phyloP scores from a whole-genome alignment of 2,329 filamentous ascomycete species.

The Allantophomopsis cytisporea region DNA sequence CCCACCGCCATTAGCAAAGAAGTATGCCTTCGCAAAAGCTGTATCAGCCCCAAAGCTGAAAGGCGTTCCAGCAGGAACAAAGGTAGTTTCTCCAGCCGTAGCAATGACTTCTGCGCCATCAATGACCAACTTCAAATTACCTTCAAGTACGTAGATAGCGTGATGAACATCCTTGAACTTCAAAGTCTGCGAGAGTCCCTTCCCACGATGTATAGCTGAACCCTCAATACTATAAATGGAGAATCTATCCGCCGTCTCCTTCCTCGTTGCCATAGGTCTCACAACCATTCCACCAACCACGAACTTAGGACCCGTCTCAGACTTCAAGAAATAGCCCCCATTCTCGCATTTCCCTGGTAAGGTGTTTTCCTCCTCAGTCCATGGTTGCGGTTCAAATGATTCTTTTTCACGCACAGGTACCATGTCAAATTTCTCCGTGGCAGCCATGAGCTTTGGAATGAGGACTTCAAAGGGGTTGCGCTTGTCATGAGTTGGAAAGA shows the following conservation, averaged over 20 bases:
- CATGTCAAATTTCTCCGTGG: slow-evolving; percentile 40
- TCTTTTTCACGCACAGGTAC: slow-evolving; percentile 28
- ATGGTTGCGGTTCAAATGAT: slow-evolving; percentile 6
- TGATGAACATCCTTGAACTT: slow-evolving; percentile 34
- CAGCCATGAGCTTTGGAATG: slow-evolving; percentile 40
- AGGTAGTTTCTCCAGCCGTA: slow-evolving; percentile 10
- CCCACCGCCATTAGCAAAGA: slow-evolving; percentile 15
- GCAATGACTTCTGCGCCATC: slow-evolving; percentile 13
- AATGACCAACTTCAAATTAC: slow-evolving; percentile 26
- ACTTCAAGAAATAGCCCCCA: slow-evolving; percentile 33
- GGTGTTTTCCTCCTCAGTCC: slow-evolving; percentile 23
- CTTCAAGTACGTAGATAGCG: slow-evolving; percentile 34
- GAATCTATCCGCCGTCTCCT: slow-evolving; percentile 32
- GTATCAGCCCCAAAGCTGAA: slow-evolving; percentile 4
- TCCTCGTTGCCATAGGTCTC: slow-evolving; percentile 31
- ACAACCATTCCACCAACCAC: slow-evolving; percentile 28
- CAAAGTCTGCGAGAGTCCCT: slow-evolving; percentile 22
- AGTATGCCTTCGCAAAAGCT: slow-evolving; percentile 10
- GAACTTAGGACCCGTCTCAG: slow-evolving; percentile 33
- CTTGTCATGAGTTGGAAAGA: slow-evolving; percentile 36
- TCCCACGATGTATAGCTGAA: slow-evolving; percentile 21
- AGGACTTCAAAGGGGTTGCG: slow-evolving; percentile 34
- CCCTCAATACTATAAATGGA: slow-evolving; percentile 38
- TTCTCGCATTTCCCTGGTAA: slow-evolving; percentile 18
- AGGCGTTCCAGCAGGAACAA: slow-evolving; percentile 10